phyloP scores from a whole-genome alignment of 371 early-diverging fungal species.

The Phascolomyces articulosus region DNA sequence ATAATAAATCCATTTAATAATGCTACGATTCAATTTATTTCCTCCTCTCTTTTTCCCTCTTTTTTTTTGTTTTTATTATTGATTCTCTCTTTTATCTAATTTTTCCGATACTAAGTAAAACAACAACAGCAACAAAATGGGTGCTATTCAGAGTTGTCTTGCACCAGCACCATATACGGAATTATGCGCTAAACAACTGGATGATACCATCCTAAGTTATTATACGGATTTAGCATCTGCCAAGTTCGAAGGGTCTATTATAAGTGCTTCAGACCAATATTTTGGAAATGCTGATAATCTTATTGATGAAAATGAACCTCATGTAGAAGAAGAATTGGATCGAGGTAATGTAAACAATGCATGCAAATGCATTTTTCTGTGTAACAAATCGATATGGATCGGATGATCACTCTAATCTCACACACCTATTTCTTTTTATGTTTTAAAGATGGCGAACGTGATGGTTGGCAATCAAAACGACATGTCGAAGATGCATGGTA shows the following conservation, averaged over 20 bases:
- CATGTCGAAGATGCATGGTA: conserved; percentile 60
- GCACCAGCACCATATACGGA: conserved; percentile 4
- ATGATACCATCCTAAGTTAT: conserved; percentile 19
- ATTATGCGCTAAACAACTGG: conserved; percentile 5
- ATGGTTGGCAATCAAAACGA: conserved; percentile 39
- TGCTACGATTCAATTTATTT: no score
- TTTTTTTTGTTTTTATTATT: no score
- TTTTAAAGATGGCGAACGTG: conserved; percentile 26
- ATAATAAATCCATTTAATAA: no score
- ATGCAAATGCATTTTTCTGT: no score
- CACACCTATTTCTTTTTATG: neutral
- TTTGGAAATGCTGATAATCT: conserved; percentile 78
- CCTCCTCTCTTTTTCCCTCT: no score
- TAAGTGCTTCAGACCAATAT: conserved; percentile 77
- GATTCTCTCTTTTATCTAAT: no score
- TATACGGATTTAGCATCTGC: conserved; percentile 22
- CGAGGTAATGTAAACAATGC: conserved; percentile 8
- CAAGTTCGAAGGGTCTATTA: conserved; percentile 39
- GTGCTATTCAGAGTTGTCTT: conserved; percentile 16
- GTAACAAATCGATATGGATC: neutral
- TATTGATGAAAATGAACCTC: conserved; percentile 57
- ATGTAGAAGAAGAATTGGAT: conserved; percentile 3
- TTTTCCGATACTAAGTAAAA: neutral
- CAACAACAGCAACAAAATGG: no score
- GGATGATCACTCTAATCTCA: no score